These are phyloP conservation scores for Bolboschoenoplectus hybrid DNA, from an alignment of 202 grass and related monocot genomes.

Conservation along the genomic window DNA sequence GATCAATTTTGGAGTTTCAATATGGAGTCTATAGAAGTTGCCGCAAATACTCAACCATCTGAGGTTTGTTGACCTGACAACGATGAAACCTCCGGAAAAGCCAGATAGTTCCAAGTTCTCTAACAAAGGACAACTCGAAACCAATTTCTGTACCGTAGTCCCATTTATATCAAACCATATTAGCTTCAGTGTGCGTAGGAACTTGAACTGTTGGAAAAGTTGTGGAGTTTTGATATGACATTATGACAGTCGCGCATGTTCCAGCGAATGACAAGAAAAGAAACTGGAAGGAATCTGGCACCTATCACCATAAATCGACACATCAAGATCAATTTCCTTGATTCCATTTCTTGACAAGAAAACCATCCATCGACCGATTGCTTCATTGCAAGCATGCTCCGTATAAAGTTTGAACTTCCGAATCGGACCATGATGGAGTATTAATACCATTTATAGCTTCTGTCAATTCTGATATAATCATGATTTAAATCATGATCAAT, in stretches of 20 bases:
- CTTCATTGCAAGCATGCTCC: too few species aligned
- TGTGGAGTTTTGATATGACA: not conserved
- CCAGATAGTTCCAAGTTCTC: not conserved
- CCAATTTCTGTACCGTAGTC: not conserved
- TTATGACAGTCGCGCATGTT: not conserved
- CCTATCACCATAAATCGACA: not conserved
- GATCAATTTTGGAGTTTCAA: not conserved
- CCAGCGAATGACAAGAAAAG: not conserved
- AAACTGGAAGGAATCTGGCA: not conserved
- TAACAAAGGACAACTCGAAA: not conserved
- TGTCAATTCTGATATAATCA: too few species aligned
- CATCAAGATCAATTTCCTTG: not conserved
- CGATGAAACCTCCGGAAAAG: not conserved
- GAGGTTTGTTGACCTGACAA: not conserved
- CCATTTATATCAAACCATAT: not conserved
- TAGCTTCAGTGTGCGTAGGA: not conserved
- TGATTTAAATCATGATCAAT: too few species aligned
- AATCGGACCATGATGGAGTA: too few species aligned
- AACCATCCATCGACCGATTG: not conserved
- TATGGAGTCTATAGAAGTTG: not conserved
- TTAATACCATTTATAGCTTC: too few species aligned
- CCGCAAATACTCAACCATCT: not conserved
- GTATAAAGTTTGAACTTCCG: too few species aligned
- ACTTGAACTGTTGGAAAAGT: not conserved
- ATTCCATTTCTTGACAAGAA: conserved; percentile 3